Evolutionary conservation across 192 early-diverging fungal species (phyloP), one percentile per base, ranked within the genome.

Genomic region (Mortierella hygrophila): DNA sequence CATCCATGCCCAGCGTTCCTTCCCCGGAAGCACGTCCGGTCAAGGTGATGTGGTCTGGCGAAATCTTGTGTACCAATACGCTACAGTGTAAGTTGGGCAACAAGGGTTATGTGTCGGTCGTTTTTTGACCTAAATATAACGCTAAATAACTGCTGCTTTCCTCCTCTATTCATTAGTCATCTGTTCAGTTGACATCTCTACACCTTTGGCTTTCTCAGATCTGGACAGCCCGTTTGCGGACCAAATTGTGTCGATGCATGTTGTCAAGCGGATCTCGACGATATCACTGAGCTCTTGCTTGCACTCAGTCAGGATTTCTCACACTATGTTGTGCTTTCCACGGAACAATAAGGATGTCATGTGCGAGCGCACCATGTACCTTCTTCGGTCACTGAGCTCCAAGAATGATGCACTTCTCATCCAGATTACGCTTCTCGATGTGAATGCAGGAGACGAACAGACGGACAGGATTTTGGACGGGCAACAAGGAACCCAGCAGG

Each of bases 261-360:
- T 79, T 35, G 32, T 79, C 44, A 76, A 76, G 47, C 60, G 82
- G 18, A 38, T 85, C 38, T 26, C 77, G 4, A 47, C 74, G 40
- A 54, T 38, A 47, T 7, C 55, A 52, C 37, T 85, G 16, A 70
- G 15, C 44, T 32, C 63, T 42, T 75, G 70, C 40, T 35, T 83
- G 32, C 77, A 74, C 46, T 41, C 70, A 13, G 23, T 83, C 40
- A 69, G 26, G 29, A 40, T 54, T 32, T 46, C 74, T 13, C 60
- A 32, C 6, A 68, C 72, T 6, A 70, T 79, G 72, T 41, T 72
- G 7, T 85, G 82, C 32, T 85, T 75, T 32, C 82, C 82, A 0
- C 68, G 57, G 32, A 54, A 68, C 5, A 29, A 70, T 4, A 71
- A 76, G 10, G 46, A 69, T 29, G 78, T 40, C 7, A 46, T 69